Evolutionary conservation across 2,329 filamentous ascomycete genomes (phyloP).

Genomic region (Blumeriella jaapii): DNA sequence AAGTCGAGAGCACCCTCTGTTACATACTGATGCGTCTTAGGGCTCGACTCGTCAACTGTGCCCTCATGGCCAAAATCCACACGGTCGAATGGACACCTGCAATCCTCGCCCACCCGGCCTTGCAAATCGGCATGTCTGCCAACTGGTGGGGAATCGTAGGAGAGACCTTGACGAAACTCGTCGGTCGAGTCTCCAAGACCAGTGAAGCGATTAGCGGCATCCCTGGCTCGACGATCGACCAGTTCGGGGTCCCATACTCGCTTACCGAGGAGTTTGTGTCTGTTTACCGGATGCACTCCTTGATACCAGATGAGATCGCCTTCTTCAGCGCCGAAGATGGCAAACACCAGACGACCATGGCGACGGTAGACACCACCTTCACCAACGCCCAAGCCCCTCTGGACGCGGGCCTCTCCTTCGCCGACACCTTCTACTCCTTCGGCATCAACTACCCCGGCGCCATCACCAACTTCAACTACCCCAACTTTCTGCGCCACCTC

Average conservation of each 20-base stretch:
- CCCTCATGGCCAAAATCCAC: constrained; percentile 13
- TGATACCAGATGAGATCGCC: constrained; percentile 11
- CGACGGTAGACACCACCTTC: constrained; percentile 8
- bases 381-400: constrained; percentile 9
- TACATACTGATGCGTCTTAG: constrained; percentile 7
- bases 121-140: constrained; percentile 6
- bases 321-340: constrained; percentile 10
- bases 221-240: constrained; percentile 10
- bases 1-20: too few relatives aligned
- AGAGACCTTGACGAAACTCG: constrained; percentile 10
- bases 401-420: constrained; percentile 4
- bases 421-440: constrained; percentile 11
- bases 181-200: constrained; percentile 12
- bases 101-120: constrained; percentile 9
- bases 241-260: constrained; percentile 7
- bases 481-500: constrained; percentile 9
- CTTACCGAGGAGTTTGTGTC: constrained; percentile 14
- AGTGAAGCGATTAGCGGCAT: constrained; percentile 10
- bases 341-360: constrained; percentile 4
- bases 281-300: constrained; percentile 10
- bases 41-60: constrained; percentile 10
- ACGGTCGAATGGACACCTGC: constrained; percentile 13
- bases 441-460: constrained; percentile 13
- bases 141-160: constrained; percentile 13
- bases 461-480: constrained; percentile 11